Base-by-base conservation (phyloP, 192 early-diverging fungal genomes). In the Endogone sp. region DNA sequence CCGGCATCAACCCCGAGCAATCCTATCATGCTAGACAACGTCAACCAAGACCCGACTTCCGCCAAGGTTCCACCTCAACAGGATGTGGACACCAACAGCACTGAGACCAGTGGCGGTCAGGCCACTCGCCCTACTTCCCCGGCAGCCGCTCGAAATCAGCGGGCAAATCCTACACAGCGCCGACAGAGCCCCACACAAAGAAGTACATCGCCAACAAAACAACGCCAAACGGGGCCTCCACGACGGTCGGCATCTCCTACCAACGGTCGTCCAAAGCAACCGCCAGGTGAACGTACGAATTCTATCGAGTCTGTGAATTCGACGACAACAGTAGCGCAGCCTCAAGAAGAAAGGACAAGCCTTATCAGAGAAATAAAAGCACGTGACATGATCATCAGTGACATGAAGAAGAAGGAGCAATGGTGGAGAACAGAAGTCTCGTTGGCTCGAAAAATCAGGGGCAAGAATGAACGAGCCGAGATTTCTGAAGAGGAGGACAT, bases 341-440 rank as follows among this genome's bases (percentile, higher is more conserved):
- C 66, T 22, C 56, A 44, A 22, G 70, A 70, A 8, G 75, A 79
- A 56, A 65, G 74, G 27, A 66, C 71, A 16, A 58, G 58, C 59
- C 63, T 63, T 22, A 54, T 63, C 24, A 29, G 65, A 31, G 72
- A 80, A 29, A 64, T 82, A 4, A 28, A 66, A 13, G 60, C 70
- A 11, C 62, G 64, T 2, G 78, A 82, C 68, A 24, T 32, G 2
- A 27, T 66, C n/a, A 79, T 77, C 60, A 2, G 22, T 13, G 56
- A 68, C 29, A 69, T 77, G 61, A 79, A 72, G 56, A 79, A 72
- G 29, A 76, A 72, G 27, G 81, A 82, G 66, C 73, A 73, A 26
- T 82, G 78, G 78, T 79, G 75, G 75, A 61, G 72, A 30, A 70
- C 77, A 28, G 67, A 78, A 27, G 74, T 76, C 25, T 61, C 74